phyloP scores from a whole-genome alignment of 2,329 filamentous ascomycete species.

The Claviceps fusiformis region DNA sequence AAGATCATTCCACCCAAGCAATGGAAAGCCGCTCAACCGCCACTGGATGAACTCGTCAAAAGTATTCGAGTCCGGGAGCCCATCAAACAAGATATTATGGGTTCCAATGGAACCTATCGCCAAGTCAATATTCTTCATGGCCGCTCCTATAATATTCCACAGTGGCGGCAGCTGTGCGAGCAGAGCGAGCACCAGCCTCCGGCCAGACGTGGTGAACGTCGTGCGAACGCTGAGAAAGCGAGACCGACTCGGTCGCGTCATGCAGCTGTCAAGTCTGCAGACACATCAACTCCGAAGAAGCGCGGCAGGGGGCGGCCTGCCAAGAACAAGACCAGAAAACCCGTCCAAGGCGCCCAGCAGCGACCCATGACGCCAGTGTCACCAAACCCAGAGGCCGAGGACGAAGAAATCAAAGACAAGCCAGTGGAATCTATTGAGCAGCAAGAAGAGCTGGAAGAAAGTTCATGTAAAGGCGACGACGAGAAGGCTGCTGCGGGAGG shows the following conservation, averaged over 20 bases:
- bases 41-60: slow-evolving; percentile 76
- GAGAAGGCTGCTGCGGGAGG: slow-evolving; percentile 22
- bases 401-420: slow-evolving; percentile 17
- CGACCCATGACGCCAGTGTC: slow-evolving; percentile 47
- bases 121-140: slow-evolving; percentile 96
- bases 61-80: slow-evolving; percentile 89
- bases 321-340: slow-evolving; percentile 24
- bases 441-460: slow-evolving; percentile 27
- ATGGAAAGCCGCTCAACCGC: slow-evolving; percentile 73
- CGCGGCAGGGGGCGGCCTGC: slow-evolving; percentile 26
- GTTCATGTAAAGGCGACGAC: slow-evolving; percentile 25
- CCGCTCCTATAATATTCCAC: slow-evolving; percentile 87
- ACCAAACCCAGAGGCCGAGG: slow-evolving; percentile 26
- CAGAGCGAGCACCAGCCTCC: slow-evolving; percentile 94
- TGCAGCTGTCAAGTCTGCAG: slow-evolving; percentile 18
- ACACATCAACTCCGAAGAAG: slow-evolving; percentile 23
- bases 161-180: slow-evolving; percentile 88
- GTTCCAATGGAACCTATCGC: slow-evolving; percentile 85
- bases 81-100: slow-evolving; percentile 97
- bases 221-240: slow-evolving; percentile 44
- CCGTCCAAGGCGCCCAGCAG: slow-evolving; percentile 30
- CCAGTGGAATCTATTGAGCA: slow-evolving; percentile 35
- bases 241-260: slow-evolving; percentile 29
- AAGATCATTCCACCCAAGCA: slow-evolving; percentile 89
- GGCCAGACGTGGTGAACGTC: slow-evolving; percentile 71